A percentile compares a stretch with the other conserved stretches of the same genome.
phyloP scores from a whole-genome alignment of 495 filamentous ascomycete genomes.

The Talaromyces nanjingensis region DNA sequence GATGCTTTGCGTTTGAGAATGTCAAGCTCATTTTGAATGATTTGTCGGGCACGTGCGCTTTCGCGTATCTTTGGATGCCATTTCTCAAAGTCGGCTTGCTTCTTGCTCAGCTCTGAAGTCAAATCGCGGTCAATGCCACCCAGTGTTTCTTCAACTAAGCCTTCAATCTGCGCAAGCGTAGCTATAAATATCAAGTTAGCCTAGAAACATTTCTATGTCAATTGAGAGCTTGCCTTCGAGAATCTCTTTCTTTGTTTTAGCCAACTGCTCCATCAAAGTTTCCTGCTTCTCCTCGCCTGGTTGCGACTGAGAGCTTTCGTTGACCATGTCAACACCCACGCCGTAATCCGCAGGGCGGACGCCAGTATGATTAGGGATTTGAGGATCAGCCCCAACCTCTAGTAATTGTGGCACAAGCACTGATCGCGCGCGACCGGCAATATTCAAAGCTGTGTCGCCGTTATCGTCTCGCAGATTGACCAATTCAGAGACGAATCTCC shows the following conservation, averaged over 20 bases:
- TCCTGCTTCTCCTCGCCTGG: slow-evolving; percentile 37
- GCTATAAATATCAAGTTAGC: slow-evolving; percentile 43
- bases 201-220: neutral
- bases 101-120: slow-evolving; percentile 64
- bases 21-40: slow-evolving; percentile 64
- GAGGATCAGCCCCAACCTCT: slow-evolving; percentile 85
- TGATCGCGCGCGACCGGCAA: slow-evolving; percentile 86
- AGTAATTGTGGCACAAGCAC: slow-evolving; percentile 88
- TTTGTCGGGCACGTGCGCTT: slow-evolving; percentile 67
- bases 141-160: slow-evolving; percentile 43
- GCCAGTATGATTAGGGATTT: slow-evolving; percentile 82
- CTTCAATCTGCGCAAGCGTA: slow-evolving; percentile 49
- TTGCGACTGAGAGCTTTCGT: slow-evolving; percentile 36
- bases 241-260: slow-evolving; percentile 41
- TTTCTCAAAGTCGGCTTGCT: slow-evolving; percentile 73
- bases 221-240: slow-evolving; percentile 27
- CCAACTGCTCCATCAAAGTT: slow-evolving; percentile 59
- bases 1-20: slow-evolving; percentile 53
- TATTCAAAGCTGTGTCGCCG: slow-evolving; percentile 90
- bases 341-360: slow-evolving; percentile 86
- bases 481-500: slow-evolving; percentile 89
- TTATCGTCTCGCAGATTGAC: slow-evolving; percentile 88
- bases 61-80: slow-evolving; percentile 72
- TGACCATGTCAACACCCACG: slow-evolving; percentile 63
- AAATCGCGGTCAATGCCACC: slow-evolving; percentile 66